Evolutionary conservation across 2,329 filamentous ascomycete species (phyloP), one percentile per base, ranked within the genome.

Genomic region (Exophiala mesophila): DNA sequence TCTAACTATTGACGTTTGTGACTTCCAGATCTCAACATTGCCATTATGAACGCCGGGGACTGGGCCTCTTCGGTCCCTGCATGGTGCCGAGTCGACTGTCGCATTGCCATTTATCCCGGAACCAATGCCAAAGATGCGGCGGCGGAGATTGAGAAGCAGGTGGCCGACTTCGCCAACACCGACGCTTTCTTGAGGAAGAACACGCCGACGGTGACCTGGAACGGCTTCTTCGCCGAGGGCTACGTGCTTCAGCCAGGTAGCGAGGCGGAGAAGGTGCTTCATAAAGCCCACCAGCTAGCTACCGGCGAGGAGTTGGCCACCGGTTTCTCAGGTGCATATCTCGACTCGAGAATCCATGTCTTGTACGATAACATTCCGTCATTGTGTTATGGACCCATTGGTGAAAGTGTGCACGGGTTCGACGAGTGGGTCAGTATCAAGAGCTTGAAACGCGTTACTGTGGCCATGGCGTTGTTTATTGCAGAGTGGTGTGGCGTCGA

Each of bases 381-480:
- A 2, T 33, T 52, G 32, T 43, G 41, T 13, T 52, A 52, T 35
- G 49, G 49, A 9, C 45, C 43, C 3, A 41, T 52, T 10, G 39
- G 35, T n/a, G 63, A 64, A 4, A 73, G 73, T 0, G 50, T 76
- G 2, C 73, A 78, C 50, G 63, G 60, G 0, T 71, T 71, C 31
- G 66, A 72, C 39, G 73, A 78, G 55, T 76, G 67, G 65, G 71
- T 71, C 0, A 65, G 71, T 13, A 59, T 68, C 2, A 53, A 69
- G 5, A 73, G 69, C 13, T 10, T 52, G 15, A 52, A 49, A 33
- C 39, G 43, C 23, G 38, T 45, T 17, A 52, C 49, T 9, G 30
- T 39, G 4, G 45, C 49, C 5, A 49, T 52, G 6, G 49, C 49
- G 12, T 31, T 52, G 19, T 52, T 52, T 34, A 49, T 52, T 23